Evolutionary conservation across 2,329 filamentous ascomycete species (phyloP).

Genomic region (Penicillium fuscoglaucum): DNA sequence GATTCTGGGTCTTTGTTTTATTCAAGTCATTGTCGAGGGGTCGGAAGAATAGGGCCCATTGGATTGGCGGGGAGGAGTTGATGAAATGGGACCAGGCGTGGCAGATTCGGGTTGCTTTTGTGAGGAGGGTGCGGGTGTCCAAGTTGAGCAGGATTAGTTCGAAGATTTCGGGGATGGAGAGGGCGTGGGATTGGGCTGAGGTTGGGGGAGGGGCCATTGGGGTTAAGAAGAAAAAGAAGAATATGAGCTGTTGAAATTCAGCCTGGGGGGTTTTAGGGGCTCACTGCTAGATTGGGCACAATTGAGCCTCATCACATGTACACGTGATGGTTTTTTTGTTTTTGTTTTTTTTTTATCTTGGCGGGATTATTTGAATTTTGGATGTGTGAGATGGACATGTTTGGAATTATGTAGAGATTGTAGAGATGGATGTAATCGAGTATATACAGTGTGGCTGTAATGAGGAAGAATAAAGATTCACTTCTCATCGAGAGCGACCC

Average conservation of each 20-base stretch:
- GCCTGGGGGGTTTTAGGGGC: neutral
- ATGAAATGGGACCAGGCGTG: conserved; percentile 4
- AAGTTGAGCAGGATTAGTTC: conserved; percentile 9
- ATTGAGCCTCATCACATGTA: neutral
- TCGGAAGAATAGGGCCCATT: conserved; percentile 6
- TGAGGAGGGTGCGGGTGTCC: conserved; percentile 10
- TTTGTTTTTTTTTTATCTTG: neutral
- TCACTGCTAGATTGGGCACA: neutral
- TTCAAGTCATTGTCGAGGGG: neutral
- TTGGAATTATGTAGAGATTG: neutral
- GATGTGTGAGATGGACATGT: neutral
- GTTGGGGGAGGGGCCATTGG: neutral
- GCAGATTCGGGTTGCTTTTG: conserved; percentile 5
- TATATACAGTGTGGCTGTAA: conserved; percentile 3
- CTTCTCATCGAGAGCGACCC: conserved; percentile 14
- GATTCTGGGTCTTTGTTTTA: conserved; percentile 1
- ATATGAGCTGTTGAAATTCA: neutral
- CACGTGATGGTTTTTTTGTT: neutral
- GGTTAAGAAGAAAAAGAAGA: neutral
- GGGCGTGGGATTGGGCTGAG: neutral
- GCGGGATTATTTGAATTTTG: neutral
- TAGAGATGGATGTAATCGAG: neutral
- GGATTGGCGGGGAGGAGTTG: neutral
- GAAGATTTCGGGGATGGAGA: conserved; percentile 9
- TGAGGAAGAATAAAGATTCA: neutral